Conservation (phyloP, 345 rosid genomes). For the Gossypium thurberi region DNA sequence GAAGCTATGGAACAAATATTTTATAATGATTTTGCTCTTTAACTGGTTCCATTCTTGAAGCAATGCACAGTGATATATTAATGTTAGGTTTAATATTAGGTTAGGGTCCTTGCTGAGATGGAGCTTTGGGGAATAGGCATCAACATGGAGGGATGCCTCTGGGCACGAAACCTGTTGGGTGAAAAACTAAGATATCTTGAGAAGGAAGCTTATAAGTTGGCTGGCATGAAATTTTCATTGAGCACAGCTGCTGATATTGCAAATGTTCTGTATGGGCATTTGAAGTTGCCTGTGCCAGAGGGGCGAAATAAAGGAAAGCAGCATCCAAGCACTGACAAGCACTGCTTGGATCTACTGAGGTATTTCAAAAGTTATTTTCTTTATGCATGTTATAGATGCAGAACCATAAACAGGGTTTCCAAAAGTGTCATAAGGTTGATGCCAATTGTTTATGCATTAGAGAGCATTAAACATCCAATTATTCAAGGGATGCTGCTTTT, state of each 20-base stretch:
- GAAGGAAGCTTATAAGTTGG: slow-evolving; percentile 74
- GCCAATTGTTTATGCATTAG: not conserved
- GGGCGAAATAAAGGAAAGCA: slow-evolving; percentile 58
- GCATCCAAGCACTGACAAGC: slow-evolving; percentile 91
- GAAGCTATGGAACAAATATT: not conserved
- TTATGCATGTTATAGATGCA: not conserved
- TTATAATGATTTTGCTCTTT: not conserved
- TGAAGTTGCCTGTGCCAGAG: slow-evolving; percentile 76
- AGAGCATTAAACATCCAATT: not conserved
- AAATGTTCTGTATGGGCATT: slow-evolving; percentile 66
- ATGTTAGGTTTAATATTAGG: slow-evolving; percentile 31
- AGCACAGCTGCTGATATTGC: slow-evolving; percentile 83
- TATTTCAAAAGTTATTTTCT: slow-evolving; percentile 20
- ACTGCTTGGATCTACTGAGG: slow-evolving; percentile 81
- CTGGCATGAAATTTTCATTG: slow-evolving; percentile 82
- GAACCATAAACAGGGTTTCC: not conserved
- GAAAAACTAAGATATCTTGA: slow-evolving; percentile 70
- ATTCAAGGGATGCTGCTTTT: not conserved
- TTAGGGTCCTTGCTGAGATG: slow-evolving; percentile 89
- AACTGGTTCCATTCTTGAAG: not conserved
- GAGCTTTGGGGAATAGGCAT: slow-evolving; percentile 93
- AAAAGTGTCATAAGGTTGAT: not conserved
- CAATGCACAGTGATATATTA: not conserved
- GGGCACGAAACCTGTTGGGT: slow-evolving; percentile 58
- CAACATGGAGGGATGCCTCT: slow-evolving; percentile 81